A percentile compares a stretch with the other conserved stretches of the same genome.
phyloP scores from a whole-genome alignment of 2,329 filamentous ascomycete species.

The Fusarium graminum region DNA sequence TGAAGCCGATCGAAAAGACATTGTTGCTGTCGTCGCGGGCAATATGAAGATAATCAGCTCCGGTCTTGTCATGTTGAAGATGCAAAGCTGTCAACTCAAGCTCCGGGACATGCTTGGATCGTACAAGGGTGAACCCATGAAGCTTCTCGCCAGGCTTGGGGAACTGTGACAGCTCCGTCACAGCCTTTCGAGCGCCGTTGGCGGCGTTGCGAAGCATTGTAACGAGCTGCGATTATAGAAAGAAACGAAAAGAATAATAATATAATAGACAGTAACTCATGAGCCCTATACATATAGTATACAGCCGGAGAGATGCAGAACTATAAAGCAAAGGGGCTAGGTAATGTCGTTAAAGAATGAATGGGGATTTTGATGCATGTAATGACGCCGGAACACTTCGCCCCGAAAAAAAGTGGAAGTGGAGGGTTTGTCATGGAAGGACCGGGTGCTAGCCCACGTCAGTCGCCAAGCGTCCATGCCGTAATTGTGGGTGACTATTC shows the following conservation, averaged over 20 bases:
- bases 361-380: constrained; percentile 46
- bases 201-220: constrained; percentile 67
- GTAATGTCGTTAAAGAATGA: constrained; percentile 30
- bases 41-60: constrained; percentile 95
- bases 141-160: constrained; percentile 86
- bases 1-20: constrained; percentile 99
- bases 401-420: constrained; percentile 37
- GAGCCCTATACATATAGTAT: constrained; percentile 25
- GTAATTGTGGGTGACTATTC: constrained; percentile 37
- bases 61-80: constrained; percentile 93
- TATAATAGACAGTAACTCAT: constrained; percentile 28
- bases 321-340: constrained; percentile 16
- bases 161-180: constrained; percentile 81
- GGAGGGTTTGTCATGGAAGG: constrained; percentile 27
- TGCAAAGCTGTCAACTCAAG: constrained; percentile 92
- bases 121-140: constrained; percentile 91
- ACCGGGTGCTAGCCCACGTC: constrained; percentile 36
- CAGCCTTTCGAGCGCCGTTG: constrained; percentile 69
- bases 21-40: constrained; percentile 97
- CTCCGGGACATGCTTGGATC: constrained; percentile 93
- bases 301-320: constrained; percentile 25
- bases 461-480: constrained; percentile 40
- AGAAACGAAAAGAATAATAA: constrained; percentile 29
- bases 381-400: constrained; percentile 43
- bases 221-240: neutral